Evolutionary conservation across 2,329 filamentous ascomycete genomes (phyloP), one percentile per base, ranked within the genome.

Genomic region (Colletotrichum trifolii): DNA sequence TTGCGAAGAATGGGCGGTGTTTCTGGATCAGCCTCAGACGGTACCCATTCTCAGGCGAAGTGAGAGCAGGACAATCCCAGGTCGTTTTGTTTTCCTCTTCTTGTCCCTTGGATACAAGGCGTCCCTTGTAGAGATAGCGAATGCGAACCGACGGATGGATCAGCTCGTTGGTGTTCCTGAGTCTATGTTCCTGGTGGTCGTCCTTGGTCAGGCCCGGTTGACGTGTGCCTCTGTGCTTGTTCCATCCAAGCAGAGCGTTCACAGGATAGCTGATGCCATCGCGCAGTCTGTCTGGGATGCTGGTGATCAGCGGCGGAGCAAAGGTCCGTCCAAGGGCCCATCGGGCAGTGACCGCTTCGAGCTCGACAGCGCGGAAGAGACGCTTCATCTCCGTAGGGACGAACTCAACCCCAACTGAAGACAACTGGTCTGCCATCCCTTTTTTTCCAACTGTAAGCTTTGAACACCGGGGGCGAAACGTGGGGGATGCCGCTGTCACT

Each of bases 61-160:
- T 25, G 25, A 25, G 25, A 5, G 25, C 25, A 25, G 25, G 25
- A 3, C 49, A 70, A 54, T 53, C 69, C 40, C 54, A 60, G 1
- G 69, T 43, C 3, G 68, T 64, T 35, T 56, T 53, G 8, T 68
- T 67, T 25, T 56, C 45, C 66, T 74, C 76, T 2, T 61, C 57
- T 8, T 67, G 72, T 8, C 65, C 65, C 48, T 76, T 73, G 48
- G 75, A 67, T 39, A 74, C 71, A 7, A 72, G 72, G 1, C 64
- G 64, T 0, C 75, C 75, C 7, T 70, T 59, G 50, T 70, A 72
- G 6, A 73, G 72, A 53, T 75, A 74, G 12, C 75, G 70, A 38
- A 76, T 71, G 0, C 75, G 71, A 2, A 76, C 75, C 6, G 69
- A 74, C 8, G 73, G 71, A 54, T 77, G 75, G 3, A 77, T 70